phyloP scores from a whole-genome alignment of 1,284 basidiomycete genomes.

The Sanghuangporus sanghuang region DNA sequence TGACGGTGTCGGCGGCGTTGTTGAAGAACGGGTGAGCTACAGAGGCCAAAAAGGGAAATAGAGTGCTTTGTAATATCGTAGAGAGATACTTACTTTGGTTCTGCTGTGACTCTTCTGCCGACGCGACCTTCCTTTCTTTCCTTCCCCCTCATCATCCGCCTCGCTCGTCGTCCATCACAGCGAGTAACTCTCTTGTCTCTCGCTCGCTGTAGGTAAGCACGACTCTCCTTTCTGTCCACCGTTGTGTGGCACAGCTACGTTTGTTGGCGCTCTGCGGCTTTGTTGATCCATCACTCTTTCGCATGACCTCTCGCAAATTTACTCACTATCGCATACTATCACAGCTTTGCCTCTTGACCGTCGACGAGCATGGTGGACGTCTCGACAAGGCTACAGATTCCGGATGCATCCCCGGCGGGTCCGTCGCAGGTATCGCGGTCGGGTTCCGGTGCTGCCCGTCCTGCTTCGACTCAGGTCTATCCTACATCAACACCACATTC shows the following conservation, averaged over 20 bases:
- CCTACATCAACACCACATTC: constrained; percentile 29
- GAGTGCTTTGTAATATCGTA: not conserved
- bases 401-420: constrained; percentile 37
- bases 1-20: not conserved
- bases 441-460: constrained; percentile 21
- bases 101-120: not conserved
- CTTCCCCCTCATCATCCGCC: not conserved
- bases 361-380: constrained; percentile 6
- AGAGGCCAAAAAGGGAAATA: not conserved
- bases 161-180: constrained; percentile 1
- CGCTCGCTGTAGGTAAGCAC: not conserved
- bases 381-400: constrained; percentile 37
- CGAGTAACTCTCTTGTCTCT: not conserved
- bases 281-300: not conserved
- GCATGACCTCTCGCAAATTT: not conserved
- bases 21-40: not conserved
- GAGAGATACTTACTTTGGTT: not conserved
- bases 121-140: not conserved
- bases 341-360: not conserved
- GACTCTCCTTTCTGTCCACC: not conserved
- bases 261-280: not conserved
- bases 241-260: constrained; percentile 1
- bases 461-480: constrained; percentile 41
- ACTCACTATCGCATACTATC: not conserved
- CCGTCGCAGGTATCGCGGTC: constrained; percentile 36